Base-by-base conservation (phyloP, 306 rosid genomes). In the Ochetophila trinervis region DNA sequence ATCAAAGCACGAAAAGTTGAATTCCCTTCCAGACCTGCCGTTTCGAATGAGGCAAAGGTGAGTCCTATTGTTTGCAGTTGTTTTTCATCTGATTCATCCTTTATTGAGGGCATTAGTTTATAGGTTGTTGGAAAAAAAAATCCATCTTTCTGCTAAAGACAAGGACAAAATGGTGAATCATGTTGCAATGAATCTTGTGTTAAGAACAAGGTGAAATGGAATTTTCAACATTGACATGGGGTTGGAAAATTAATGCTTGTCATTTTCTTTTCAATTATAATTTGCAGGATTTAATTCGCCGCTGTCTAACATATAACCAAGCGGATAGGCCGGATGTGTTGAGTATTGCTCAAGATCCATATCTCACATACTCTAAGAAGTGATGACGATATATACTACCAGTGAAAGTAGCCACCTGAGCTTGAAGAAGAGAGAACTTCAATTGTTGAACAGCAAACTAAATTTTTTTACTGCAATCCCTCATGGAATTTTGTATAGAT, bases 31-130 rank as follows among this genome's bases (percentile, higher is more conserved):
- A 84, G 79, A 78, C 99, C 96, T 63, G 18, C 99, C 15, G 86
- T 94, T 60, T 88, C 97, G 63, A 94, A 80, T 27, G 99, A 94
- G 84, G 99, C 97, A 20, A 94, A 90, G 95, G 99, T 94, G 78
- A 80, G 86, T 79, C 45, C 45, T 2, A 40, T 8, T 9, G 45
- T 6, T 6, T 40, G 32, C 32, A 27, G 32, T 27, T 4, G 32
- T 27, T 27, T 27, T 27, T 27, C 32, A 27, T 27, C 32, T 27
- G 32, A 2, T 27, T 27, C 3, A 27, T 27, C 32, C 32, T 27
- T 27, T 4, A 27, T 27, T 27, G 32, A 27, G 32, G 32, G 32
- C 32, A 27, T 27, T 27, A 27, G 32, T 27, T 27, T 27, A 2
- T 27, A 27, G 32, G 32, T 27, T 27, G 32, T 27, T 2, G 32